phyloP scores from a whole-genome alignment of 257 asterid species.

The Ligustrum vulgare region DNA sequence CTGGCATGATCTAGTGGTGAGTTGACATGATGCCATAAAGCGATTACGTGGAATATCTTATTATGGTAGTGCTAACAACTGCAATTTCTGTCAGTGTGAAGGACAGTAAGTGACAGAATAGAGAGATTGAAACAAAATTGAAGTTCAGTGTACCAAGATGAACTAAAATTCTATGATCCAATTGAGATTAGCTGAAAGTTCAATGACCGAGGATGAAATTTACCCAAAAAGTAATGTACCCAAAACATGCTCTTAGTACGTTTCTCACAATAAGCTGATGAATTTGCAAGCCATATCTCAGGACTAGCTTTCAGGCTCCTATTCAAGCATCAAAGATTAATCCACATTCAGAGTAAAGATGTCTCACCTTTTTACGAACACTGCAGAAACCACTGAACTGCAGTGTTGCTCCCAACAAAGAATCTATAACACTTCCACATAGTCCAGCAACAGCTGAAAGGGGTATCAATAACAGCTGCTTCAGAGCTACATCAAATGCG shows the following conservation, averaged over 20 bases:
- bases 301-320: neutral
- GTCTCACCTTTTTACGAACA: conserved; percentile 81
- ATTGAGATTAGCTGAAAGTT: neutral
- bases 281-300: neutral
- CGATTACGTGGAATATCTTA: neutral
- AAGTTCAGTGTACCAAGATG: neutral
- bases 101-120: neutral
- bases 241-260: neutral
- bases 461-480: conserved; percentile 76
- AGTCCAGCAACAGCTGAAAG: conserved; percentile 81
- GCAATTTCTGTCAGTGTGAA: neutral
- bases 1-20: neutral
- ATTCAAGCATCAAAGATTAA: neutral
- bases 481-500: conserved; percentile 46
- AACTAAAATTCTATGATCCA: neutral
- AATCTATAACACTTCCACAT: conserved; percentile 82
- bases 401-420: conserved; percentile 90
- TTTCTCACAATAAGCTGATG: no score
- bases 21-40: neutral
- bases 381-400: conserved; percentile 91
- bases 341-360: neutral
- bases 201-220: neutral
- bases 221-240: neutral
- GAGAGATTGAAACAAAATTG: neutral
- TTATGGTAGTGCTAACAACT: neutral